Base-by-base conservation (phyloP, 305 asterid genomes). In the Solanum chacoense region DNA sequence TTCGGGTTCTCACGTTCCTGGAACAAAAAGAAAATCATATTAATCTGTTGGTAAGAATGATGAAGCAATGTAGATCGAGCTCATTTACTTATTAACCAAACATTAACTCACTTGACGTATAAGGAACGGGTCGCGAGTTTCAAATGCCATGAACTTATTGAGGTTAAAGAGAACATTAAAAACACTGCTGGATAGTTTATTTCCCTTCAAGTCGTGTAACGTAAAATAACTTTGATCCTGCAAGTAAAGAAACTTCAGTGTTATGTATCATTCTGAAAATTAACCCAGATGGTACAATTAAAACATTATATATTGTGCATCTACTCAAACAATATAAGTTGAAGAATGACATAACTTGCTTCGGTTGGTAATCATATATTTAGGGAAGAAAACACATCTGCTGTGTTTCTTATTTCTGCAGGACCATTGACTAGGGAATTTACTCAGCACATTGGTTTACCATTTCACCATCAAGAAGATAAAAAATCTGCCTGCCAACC, bases 1-100 rank as follows among this genome's bases (percentile, higher is more conserved):
- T 90, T 94, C 67, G 99, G 99, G 90, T 98, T 98, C 93, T 96
- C 99, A 12, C 99, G 98, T 93, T 98, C 99, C 99, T 98, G 95
- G 86, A 69, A 84, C 89, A 63, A 31, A 78, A 87, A 65, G 84
- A 75, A 87, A 87, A 89, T 83, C 73, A 84, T 59, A 20, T 84
- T 55, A 84, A 84, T 59, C 75, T 1, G 2, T 84, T 11, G 32
- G n/a, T 32, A 32, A 83, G 75, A 84, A 55, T 84, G 74, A 84
- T 55, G 45, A 76, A 72, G 85, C 11, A 65, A 38, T 84, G 29
- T 83, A 20, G n/a, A 55, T 7, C 13, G 11, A 34, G 45, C 74
- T 22, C 24, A 12, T 55, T 55, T 84, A 20, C 50, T 84, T 84
- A 55, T 59, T 55, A 55, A 84, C 37, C 75, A 84, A 84, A 59